Evolutionary conservation across 202 grass and related monocot species (phyloP), one percentile per base, ranked within the genome.

Genomic region (Setaria italica): DNA sequence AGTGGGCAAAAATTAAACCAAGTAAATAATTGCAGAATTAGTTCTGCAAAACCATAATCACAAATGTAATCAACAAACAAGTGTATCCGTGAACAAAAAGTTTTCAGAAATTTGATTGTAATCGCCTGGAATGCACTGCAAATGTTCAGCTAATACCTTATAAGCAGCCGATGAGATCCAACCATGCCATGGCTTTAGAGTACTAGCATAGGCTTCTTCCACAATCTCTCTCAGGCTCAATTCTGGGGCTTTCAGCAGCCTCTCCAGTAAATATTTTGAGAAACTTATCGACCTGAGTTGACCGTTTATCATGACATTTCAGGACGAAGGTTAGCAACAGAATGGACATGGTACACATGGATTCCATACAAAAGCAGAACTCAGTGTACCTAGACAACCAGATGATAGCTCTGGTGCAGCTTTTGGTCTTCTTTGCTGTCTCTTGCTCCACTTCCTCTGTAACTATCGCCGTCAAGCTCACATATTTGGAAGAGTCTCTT

Each of bases 81-180:
- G 11, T 47, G 30, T 49, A 12, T 81, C 37, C 56, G 2, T 14
- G 9, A 32, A 29, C 53, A 72, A 48, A 63, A 1, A 56, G 21
- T 32, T 19, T 34, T 69, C n/a, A 76, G 3, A 78, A 54, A 9
- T 29, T 67, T 9, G 6, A 72, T 16, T 16, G 20, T 20, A 62
- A 50, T 39, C 59, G 0, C 42, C 48, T 46, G 32, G 2, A 53
- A 30, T 63, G 32, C 15, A 45, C 42, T 70, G 70, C 10, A 6
- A 70, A 75, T 67, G 58, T 54, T 33, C 64, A 54, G 48, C 48
- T 64, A 58, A 68, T 89, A 98, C 96, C 90, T 88, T 95, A 79
- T 94, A 98, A 77, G 96, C 96, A 65, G 93, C 85, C 80, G 86
- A 92, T 50, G 96, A 87, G 11, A 98, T 95, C 96, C 96, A 98